These are phyloP conservation scores for Alternaria longipes DNA, from an alignment of 2,329 filamentous ascomycete species.

Conservation along the genomic window DNA sequence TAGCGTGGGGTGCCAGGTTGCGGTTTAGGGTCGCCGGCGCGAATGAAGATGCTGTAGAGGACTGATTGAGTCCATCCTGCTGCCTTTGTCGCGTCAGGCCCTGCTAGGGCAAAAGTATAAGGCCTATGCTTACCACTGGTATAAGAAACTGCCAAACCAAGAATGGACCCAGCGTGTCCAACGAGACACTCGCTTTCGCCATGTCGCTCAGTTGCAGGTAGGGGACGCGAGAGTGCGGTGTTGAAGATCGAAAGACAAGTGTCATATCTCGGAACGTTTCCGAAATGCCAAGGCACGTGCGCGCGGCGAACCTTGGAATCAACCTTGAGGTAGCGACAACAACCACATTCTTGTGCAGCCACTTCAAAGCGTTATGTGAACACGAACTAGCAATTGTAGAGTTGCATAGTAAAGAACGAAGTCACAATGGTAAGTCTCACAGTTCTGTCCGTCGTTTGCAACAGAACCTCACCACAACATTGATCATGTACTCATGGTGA, in stretches of 20 bases:
- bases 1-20: conserved; percentile 72
- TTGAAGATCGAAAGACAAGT: conserved; percentile 14
- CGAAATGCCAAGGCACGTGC: conserved; percentile 17
- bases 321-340: background rate
- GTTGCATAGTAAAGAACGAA: background rate
- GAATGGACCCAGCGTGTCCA: conserved; percentile 45
- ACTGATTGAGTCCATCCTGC: conserved; percentile 69
- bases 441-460: background rate
- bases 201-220: conserved; percentile 23
- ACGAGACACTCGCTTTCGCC: conserved; percentile 37
- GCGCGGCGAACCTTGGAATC: background rate
- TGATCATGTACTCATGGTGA: background rate
- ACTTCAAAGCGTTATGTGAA: background rate
- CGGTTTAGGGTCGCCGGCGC: conserved; percentile 84
- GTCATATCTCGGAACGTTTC: conserved; percentile 21
- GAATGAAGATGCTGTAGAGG: conserved; percentile 88
- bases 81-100: conserved; percentile 37
- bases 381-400: background rate
- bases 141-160: conserved; percentile 50
- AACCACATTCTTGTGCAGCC: background rate
- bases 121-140: conserved; percentile 32
- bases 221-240: background rate
- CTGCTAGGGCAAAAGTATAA: background rate
- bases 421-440: background rate
- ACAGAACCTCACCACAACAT: background rate